Percentiles rank a stretch among this genome's conserved stretches.
Evolutionary conservation across 805 yeast species (phyloP).

Genomic region (Kuraishia cidri): DNA sequence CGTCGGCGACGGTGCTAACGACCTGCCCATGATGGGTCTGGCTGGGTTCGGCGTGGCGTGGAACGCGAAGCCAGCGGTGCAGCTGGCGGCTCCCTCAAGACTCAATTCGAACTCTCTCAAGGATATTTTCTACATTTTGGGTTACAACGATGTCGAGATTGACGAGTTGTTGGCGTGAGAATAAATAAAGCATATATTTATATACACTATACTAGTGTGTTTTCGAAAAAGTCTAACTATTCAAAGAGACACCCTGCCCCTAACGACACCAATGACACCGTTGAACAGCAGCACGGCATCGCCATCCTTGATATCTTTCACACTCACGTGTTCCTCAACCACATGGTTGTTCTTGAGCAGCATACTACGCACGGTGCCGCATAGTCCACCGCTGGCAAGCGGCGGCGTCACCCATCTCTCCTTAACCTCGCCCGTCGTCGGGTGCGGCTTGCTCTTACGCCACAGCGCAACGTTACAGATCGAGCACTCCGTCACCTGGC

Average conservation of each 20-base stretch:
- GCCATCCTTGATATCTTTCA: slow-evolving; percentile 46
- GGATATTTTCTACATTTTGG: slow-evolving; percentile 77
- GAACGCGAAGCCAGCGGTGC: slow-evolving; percentile 95
- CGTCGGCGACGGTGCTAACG: slow-evolving; percentile 97
- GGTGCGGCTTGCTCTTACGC: slow-evolving; percentile 18
- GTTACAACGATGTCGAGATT: slow-evolving; percentile 54
- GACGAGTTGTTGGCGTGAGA: slow-evolving; percentile 10
- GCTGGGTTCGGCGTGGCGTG: slow-evolving; percentile 97
- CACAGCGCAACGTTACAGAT: slow-evolving; percentile 71
- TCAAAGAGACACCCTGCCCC: slow-evolving; percentile 35
- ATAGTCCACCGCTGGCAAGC: slow-evolving; percentile 71
- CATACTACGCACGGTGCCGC: slow-evolving; percentile 72
- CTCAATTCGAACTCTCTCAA: slow-evolving; percentile 65
- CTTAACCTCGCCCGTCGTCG: slow-evolving; percentile 16
- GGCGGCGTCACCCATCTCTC: slow-evolving; percentile 75
- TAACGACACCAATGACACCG: slow-evolving; percentile 74
- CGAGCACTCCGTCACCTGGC: slow-evolving; percentile 70
- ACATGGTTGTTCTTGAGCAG: slow-evolving; percentile 45
- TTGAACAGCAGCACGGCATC: slow-evolving; percentile 69
- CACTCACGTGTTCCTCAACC: slow-evolving; percentile 39
- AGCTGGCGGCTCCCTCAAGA: slow-evolving; percentile 70
- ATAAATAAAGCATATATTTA: not conserved
- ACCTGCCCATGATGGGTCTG: slow-evolving; percentile 79
- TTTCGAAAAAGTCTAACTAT: not conserved
- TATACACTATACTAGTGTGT: not conserved